Evolutionary conservation across 306 rosid genomes (phyloP).

Genomic region (Medicago arabica): DNA sequence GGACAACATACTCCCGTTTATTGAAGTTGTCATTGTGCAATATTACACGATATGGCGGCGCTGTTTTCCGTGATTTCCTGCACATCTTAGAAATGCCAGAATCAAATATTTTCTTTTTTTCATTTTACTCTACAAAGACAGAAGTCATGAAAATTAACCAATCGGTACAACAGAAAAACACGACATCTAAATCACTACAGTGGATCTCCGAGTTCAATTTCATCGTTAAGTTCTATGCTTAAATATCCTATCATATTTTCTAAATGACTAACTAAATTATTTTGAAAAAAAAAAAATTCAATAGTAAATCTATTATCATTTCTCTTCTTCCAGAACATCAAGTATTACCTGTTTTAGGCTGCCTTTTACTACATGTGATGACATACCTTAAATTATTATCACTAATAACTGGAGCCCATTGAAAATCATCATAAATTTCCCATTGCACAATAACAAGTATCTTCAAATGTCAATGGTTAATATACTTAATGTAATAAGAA

Average conservation of each 20-base stretch:
- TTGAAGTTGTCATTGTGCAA: constrained; percentile 82
- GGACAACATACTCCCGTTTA: constrained; percentile 89
- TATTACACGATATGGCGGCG: constrained; percentile 81
- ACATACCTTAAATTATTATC: constrained; percentile 7
- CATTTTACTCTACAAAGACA: constrained; percentile 7
- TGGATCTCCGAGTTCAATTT: constrained; percentile 11
- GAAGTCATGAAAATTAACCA: background rate
- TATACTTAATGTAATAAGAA: background rate
- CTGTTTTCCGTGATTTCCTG: constrained; percentile 74
- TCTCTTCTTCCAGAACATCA: background rate
- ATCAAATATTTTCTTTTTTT: constrained; percentile 14
- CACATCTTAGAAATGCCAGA: constrained; percentile 46
- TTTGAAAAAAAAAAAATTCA: background rate
- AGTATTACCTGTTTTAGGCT: background rate
- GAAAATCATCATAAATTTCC: background rate
- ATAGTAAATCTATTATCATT: background rate
- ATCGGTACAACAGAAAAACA: constrained; percentile 5
- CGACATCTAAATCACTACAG: background rate
- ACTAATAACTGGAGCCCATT: constrained; percentile 1
- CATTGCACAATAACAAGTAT: background rate
- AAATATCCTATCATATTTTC: background rate
- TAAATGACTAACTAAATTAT: background rate
- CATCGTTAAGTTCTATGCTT: background rate
- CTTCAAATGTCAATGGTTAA: constrained; percentile 28
- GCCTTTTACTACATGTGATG: background rate